Evolutionary conservation across 768 basidiomycete genomes (phyloP).

Genomic region (Trametes sanguinea): DNA sequence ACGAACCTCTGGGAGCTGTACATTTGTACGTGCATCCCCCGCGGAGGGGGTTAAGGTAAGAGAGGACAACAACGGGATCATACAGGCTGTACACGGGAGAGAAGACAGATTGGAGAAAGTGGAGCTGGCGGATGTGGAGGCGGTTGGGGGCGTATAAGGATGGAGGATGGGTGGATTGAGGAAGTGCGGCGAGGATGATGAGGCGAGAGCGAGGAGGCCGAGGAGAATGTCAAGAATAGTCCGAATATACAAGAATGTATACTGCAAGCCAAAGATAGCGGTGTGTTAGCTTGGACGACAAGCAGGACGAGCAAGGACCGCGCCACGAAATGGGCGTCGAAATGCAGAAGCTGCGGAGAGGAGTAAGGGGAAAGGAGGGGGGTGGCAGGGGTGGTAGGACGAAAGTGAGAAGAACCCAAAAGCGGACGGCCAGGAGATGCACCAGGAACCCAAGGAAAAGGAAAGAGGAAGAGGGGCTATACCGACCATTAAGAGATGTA

Average conservation of each 20-base stretch:
- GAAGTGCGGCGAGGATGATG: not conserved
- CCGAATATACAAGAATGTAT: constrained; percentile 25
- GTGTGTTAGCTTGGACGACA: constrained; percentile 16
- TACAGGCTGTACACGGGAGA: constrained; percentile 30
- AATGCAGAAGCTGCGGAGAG: constrained; percentile 13
- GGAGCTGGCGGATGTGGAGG: not conserved
- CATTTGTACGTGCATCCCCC: constrained; percentile 15
- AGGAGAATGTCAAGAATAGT: constrained; percentile 20
- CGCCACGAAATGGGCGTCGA: not conserved
- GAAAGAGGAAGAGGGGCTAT: not conserved
- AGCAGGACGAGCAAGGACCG: constrained; percentile 17
- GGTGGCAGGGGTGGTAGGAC: constrained; percentile 6
- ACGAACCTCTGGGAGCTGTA: constrained; percentile 25
- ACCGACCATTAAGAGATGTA: constrained; percentile 23
- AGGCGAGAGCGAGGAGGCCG: not conserved
- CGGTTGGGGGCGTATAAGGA: constrained; percentile 3
- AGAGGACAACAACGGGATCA: constrained; percentile 26
- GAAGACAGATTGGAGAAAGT: not conserved
- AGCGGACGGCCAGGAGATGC: constrained; percentile 8
- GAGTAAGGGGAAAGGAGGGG: not conserved
- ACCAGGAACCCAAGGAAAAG: not conserved
- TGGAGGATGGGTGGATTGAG: not conserved
- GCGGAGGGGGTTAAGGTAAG: constrained; percentile 14
- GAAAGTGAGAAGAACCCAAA: constrained; percentile 12
- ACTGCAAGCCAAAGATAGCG: constrained; percentile 22